Base-by-base conservation (phyloP, 2,329 filamentous ascomycete genomes). In the Neofusicoccum cordaticola region DNA sequence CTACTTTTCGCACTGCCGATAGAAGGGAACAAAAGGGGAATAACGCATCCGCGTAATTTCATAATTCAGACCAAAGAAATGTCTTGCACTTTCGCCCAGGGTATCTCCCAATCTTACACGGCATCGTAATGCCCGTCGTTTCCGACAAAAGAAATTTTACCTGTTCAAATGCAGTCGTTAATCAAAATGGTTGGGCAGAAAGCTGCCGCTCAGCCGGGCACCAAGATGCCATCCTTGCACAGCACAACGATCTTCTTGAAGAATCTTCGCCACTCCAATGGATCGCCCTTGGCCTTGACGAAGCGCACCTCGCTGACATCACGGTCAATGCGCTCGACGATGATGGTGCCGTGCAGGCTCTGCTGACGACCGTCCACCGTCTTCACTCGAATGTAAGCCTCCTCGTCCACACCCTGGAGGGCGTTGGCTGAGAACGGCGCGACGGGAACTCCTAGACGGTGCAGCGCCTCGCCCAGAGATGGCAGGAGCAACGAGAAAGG, bases 181-280 rank as follows among this genome's bases (percentile, higher is more conserved):
- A 7, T 31, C 27, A 31, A 31, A 7, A 31, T 31, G 4, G 27
- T 31, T 31, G 27, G 27, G 27, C 27, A 31, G 27, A 7, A 31
- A 31, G 27, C 27, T 31, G 27, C 27, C 27, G 27, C 9, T 57
- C 34, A 64, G 15, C 42, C 22, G 11, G 63, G 63, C 48, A 62
- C 48, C 67, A 80, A 91, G 50, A 98, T 89, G 8, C 88, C 92
- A 74, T 97, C 92, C 73, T 91, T 91, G 79, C 93, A 96, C 66
- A 94, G 82, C 68, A 96, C 83, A 35, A 91, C 91, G n/a, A 97
- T 86, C 77, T 92, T 93, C 80, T 99, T 99, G 83, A 99, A 99
- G 75, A 99, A 92, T 39, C 95, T 84, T 66, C 95, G 86, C 95
- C 96, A 99, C 80, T 98, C 94, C 57, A 99, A 80, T 4, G 95